phyloP scores from a whole-genome alignment of 306 rosid genomes.

The Vigna nakashimae region DNA sequence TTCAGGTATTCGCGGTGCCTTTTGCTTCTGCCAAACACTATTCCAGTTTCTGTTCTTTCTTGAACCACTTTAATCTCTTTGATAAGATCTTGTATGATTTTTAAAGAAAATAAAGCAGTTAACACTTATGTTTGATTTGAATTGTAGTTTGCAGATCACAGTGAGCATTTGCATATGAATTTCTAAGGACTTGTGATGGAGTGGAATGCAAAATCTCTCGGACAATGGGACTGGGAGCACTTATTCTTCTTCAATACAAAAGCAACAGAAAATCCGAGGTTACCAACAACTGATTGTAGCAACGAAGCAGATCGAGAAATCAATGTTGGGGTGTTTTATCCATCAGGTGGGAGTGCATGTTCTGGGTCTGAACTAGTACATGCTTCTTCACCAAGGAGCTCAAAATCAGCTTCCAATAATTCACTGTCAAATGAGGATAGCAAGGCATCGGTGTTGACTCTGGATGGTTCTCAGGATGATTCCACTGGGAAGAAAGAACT shows the following conservation, averaged over 20 bases:
- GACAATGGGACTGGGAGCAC: conserved; percentile 88
- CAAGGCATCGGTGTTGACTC: conserved; percentile 63
- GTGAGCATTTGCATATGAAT: conserved; percentile 42
- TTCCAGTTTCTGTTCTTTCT: conserved; percentile 10
- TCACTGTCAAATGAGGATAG: conserved; percentile 78
- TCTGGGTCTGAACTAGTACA: conserved; percentile 61
- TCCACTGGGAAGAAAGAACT: conserved; percentile 57
- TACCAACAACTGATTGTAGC: conserved; percentile 58
- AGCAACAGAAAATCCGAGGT: conserved; percentile 63
- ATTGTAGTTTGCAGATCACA: conserved; percentile 54
- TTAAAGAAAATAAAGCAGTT: conserved; percentile 7
- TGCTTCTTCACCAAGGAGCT: conserved; percentile 65
- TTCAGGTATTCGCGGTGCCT: conserved; percentile 10
- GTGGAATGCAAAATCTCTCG: conserved; percentile 75
- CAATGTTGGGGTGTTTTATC: conserved; percentile 58
- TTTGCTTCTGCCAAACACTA: conserved; percentile 22
- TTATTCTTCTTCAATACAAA: conserved; percentile 61
- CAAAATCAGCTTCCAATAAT: conserved; percentile 74
- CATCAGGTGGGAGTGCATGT: conserved; percentile 62
- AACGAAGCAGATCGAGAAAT: conserved; percentile 64
- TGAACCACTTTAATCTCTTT: conserved; percentile 14
- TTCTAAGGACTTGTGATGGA: conserved; percentile 65
- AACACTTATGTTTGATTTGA: conserved; percentile 28
- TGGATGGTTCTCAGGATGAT: conserved; percentile 65
- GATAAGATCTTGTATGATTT: conserved; percentile 23